Base-by-base conservation (phyloP, 2,329 filamentous ascomycete genomes). In the Amesomyces nigricolor region DNA sequence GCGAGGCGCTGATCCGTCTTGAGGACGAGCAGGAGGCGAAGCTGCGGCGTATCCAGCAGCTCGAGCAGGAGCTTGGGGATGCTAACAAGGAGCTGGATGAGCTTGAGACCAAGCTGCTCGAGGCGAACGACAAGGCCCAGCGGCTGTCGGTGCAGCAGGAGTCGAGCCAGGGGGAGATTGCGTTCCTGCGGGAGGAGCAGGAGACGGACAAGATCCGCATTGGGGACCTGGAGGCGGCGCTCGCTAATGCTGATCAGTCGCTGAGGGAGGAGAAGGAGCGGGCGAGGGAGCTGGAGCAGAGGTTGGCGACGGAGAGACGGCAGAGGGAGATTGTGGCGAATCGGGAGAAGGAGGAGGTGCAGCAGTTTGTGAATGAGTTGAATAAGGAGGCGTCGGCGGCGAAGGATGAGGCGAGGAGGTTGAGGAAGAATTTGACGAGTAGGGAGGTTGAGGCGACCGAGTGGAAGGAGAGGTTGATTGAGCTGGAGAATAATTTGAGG, bases 131-230 rank as follows among this genome's bases (percentile, higher is more conserved):
- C 63, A 97, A 97, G 76, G 86, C 88, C 47, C 88, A 95, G 65
- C 83, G 91, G 51, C 78, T 97, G 2, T 86, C 88, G 4, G 89
- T 99, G 32, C 91, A 97, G 67, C 87, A 92, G 61, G 94, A 99
- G 71, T 95, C 89, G 5, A 87, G 88, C 54, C 92, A 96, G 65
- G 87, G 87, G 57, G 94, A 99, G 70, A 95, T 97, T 71, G 86
- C 89, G 1, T 99, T 99, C 78, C 72, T 99, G 49, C 86, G 94
- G 1, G 94, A 99, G 68, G 94, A 99, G 74, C 94, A 99, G 71
- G 94, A 99, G 71, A 83, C 82, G 16, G 94, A 99, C 75, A 99
- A 99, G 78, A 95, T 99, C 68, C 91, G 91, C 72, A 97, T 99
- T 65, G 90, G 92, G 38, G 91, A 97, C 66, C 78, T 97, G 7